A percentile compares a stretch with the other conserved stretches of the same genome.
phyloP scores from a whole-genome alignment of 208 protist species.

The Leishmania amazonensis region DNA sequence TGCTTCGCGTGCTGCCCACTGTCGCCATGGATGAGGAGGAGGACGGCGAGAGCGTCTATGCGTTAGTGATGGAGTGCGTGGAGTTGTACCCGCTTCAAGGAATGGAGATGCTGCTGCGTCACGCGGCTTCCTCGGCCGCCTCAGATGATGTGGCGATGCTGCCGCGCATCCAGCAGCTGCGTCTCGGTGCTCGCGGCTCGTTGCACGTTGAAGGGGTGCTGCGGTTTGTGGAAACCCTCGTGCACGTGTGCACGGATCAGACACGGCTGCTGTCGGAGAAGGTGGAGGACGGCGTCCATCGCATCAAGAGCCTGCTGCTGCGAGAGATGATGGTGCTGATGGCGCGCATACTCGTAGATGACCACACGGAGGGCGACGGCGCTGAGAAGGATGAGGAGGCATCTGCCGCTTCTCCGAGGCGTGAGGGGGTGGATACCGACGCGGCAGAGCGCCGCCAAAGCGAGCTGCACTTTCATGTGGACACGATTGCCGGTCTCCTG shows the following conservation, averaged over 20 bases:
- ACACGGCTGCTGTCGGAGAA: conserved; percentile 67
- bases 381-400: conserved; percentile 12
- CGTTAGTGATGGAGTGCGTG: conserved; percentile 48
- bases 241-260: conserved; percentile 62
- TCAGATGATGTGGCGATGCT: conserved; percentile 34
- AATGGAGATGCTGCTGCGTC: conserved; percentile 48
- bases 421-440: not conserved
- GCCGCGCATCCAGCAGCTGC: conserved; percentile 25
- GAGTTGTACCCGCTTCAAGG: conserved; percentile 52
- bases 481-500: conserved; percentile 74
- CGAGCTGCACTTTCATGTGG: conserved; percentile 50
- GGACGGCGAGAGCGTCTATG: conserved; percentile 48
- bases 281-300: conserved; percentile 38
- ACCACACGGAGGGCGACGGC: conserved; percentile 13
- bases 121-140: conserved; percentile 21
- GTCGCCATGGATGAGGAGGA: conserved; percentile 63
- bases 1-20: conserved; percentile 51
- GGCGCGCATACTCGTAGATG: conserved; percentile 60
- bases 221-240: conserved; percentile 43
- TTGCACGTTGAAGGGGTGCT: conserved; percentile 43
- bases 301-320: conserved; percentile 42
- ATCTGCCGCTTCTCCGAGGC: not conserved
- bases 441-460: conserved; percentile 13
- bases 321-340: conserved; percentile 79
- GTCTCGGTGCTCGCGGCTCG: conserved; percentile 22